A percentile compares a stretch with the other conserved stretches of the same genome.
These are phyloP conservation scores for Quercus phellos DNA, from an alignment of 331 rosid species.

Conservation along the genomic window DNA sequence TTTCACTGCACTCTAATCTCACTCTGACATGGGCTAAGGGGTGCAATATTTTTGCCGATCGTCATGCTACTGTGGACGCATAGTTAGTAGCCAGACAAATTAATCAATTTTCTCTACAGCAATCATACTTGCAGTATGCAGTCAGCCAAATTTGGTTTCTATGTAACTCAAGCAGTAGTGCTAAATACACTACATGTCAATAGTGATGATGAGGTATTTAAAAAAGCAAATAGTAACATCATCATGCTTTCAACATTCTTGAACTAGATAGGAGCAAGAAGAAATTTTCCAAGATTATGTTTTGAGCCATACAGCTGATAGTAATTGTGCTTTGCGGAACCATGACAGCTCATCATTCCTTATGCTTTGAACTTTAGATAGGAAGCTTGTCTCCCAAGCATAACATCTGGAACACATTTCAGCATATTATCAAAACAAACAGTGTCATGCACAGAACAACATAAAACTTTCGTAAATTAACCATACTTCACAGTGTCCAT, in stretches of 20 bases:
- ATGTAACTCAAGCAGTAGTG: not conserved
- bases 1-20: not conserved
- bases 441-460: not conserved
- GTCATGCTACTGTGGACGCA: not conserved
- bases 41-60: not conserved
- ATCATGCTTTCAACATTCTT: not conserved
- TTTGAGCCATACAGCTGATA: constrained; percentile 58
- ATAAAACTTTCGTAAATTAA: not conserved
- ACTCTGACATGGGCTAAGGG: not conserved
- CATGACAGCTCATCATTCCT: constrained; percentile 61
- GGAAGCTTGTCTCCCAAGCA: constrained; percentile 91
- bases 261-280: not conserved
- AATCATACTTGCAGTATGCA: not conserved
- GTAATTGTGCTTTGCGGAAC: constrained; percentile 65
- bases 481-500: constrained; percentile 91
- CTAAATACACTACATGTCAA: not conserved
- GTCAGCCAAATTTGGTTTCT: constrained; percentile 2
- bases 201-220: not conserved
- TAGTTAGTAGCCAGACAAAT: not conserved
- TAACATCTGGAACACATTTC: constrained; percentile 63
- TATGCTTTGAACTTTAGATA: constrained; percentile 56
- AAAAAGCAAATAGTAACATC: not conserved
- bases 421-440: constrained; percentile 15
- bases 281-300: constrained; percentile 8
- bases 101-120: not conserved